Percentiles rank a stretch among this genome's conserved stretches.
phyloP scores from a whole-genome alignment of 1,139 yeast genomes.

The Blastobotrys illinoisensis region DNA sequence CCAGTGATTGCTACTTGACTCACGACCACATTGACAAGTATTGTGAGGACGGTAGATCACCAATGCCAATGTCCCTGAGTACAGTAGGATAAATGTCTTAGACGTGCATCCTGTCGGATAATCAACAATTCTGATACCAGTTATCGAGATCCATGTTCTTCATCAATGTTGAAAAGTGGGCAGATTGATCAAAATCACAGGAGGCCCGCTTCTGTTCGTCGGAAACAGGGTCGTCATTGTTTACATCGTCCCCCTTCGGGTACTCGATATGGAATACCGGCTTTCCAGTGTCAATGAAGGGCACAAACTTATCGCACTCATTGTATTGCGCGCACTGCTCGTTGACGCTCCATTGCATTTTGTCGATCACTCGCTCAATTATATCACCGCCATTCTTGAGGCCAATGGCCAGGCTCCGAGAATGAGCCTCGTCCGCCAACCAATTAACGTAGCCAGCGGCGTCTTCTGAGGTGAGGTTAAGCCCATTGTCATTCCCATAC shows the following conservation, averaged over 20 bases:
- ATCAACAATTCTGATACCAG: constrained; percentile 11
- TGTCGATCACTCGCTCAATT: constrained; percentile 13
- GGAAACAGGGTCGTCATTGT: constrained; percentile 9
- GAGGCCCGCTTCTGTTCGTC: constrained; percentile 7
- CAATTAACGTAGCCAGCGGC: constrained; percentile 15
- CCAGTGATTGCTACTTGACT: background rate
- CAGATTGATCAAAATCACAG: constrained; percentile 6
- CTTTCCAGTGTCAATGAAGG: constrained; percentile 9
- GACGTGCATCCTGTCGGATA: no score
- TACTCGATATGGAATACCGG: constrained; percentile 17
- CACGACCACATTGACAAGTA: no score
- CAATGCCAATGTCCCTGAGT: no score
- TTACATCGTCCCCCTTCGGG: constrained; percentile 13
- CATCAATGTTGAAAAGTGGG: constrained; percentile 13
- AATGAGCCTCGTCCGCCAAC: constrained; percentile 15
- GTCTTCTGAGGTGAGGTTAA: constrained; percentile 11
- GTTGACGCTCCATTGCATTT: constrained; percentile 20
- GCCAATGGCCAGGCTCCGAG: constrained; percentile 16
- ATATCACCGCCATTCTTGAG: constrained; percentile 18
- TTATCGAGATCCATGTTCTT: constrained; percentile 15
- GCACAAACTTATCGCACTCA: constrained; percentile 12
- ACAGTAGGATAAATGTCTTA: no score
- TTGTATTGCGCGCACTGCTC: constrained; percentile 19
- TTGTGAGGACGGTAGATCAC: no score
- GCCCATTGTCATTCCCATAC: constrained; percentile 18